phyloP scores from a whole-genome alignment of 2,329 filamentous ascomycete genomes.

The Ophiosphaerella herpotricha region DNA sequence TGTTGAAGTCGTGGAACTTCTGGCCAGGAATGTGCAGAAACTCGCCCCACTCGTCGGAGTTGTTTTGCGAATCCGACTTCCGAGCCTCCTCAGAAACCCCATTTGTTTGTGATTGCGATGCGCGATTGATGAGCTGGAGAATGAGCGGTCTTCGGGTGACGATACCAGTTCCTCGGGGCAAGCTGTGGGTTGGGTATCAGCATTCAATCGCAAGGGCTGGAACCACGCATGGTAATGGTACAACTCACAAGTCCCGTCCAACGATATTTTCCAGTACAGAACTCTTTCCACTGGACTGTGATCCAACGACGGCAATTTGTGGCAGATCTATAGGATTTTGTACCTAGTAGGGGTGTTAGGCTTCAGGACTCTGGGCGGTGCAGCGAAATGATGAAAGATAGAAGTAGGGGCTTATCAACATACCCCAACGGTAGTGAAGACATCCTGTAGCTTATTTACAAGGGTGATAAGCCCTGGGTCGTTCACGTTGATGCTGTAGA shows the following conservation, averaged over 20 bases:
- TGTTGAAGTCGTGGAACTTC: slow-evolving; percentile 97
- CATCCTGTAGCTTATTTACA: slow-evolving; percentile 99
- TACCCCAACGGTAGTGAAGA: slow-evolving; percentile 94
- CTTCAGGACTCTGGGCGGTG: slow-evolving; percentile 12
- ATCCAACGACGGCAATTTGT: slow-evolving; percentile 97
- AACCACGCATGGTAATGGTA: neutral
- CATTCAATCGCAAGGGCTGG: slow-evolving; percentile 18
- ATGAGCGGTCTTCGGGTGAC: slow-evolving; percentile 95
- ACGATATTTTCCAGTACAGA: slow-evolving; percentile 99
- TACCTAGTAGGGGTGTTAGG: slow-evolving; percentile 61
- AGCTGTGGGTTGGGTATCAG: slow-evolving; percentile 57
- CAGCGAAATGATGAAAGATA: slow-evolving; percentile 6
- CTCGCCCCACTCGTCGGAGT: slow-evolving; percentile 96
- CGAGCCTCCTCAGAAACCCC: slow-evolving; percentile 67
- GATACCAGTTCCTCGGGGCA: slow-evolving; percentile 96
- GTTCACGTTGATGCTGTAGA: slow-evolving; percentile 69
- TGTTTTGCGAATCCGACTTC: slow-evolving; percentile 82
- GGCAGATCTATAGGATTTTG: slow-evolving; percentile 99
- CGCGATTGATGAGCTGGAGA: slow-evolving; percentile 94
- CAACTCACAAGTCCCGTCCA: slow-evolving; percentile 91
- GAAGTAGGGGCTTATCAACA: slow-evolving; percentile 39
- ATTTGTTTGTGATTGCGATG: slow-evolving; percentile 65
- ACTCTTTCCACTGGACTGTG: slow-evolving; percentile 98
- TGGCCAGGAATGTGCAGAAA: slow-evolving; percentile 97
- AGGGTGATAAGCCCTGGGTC: slow-evolving; percentile 74